A percentile compares a stretch with the other conserved stretches of the same genome.
Evolutionary conservation across 306 rosid species (phyloP).

Genomic region (Datisca glomerata): DNA sequence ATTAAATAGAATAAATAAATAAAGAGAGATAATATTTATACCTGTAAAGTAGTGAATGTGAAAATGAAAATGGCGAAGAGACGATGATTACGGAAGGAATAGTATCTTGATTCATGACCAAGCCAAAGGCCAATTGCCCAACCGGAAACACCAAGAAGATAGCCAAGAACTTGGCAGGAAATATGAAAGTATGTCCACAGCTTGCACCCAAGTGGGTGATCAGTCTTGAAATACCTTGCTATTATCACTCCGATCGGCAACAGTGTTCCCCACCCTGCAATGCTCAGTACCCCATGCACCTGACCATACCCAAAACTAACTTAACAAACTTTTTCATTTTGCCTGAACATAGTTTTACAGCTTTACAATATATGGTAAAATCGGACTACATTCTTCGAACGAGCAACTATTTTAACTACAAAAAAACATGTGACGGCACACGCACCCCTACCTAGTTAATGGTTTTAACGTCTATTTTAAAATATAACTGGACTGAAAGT

Average conservation of each 20-base stretch:
- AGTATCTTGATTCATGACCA: conserved; percentile 43
- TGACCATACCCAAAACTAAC: conserved; percentile 1
- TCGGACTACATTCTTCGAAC: not conserved
- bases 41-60: conserved; percentile 56
- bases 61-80: conserved; percentile 43
- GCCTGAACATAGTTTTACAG: too few species aligned
- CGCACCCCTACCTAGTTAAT: not conserved
- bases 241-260: conserved; percentile 59
- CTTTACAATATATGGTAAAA: not conserved
- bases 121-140: conserved; percentile 67
- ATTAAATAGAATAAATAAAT: not conserved
- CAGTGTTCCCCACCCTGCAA: conserved; percentile 68
- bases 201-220: accelerated
- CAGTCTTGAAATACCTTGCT: conserved; percentile 46
- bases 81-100: conserved; percentile 42
- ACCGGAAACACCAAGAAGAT: conserved; percentile 37
- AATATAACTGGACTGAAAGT: not conserved
- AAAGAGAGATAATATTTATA: not conserved
- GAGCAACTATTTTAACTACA: not conserved
- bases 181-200: conserved; percentile 25
- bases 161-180: conserved; percentile 37
- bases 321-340: too few species aligned
- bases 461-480: not conserved
- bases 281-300: conserved; percentile 78
- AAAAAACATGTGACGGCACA: too few species aligned